Percentiles rank a stretch among this genome's conserved stretches.
Conservation (phyloP, 192 early-diverging fungal genomes). For the Thamnidium elegans region DNA sequence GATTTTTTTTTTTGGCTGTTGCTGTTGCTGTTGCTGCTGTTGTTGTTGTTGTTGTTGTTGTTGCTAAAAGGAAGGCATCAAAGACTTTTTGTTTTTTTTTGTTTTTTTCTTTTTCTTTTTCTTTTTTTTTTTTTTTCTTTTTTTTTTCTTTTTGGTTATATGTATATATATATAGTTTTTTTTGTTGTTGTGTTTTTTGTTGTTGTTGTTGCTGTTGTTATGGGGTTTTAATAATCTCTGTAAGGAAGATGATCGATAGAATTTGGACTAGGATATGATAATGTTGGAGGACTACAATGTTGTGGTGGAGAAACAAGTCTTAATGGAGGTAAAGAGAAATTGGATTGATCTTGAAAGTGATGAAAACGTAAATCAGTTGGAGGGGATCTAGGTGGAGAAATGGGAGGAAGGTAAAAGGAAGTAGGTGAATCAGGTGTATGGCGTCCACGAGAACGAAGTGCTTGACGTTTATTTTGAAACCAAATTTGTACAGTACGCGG, state of each 20-base stretch:
- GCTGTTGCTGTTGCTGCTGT: too few species aligned
- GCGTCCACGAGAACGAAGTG: conserved; percentile 24
- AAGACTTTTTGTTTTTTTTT: too few species aligned
- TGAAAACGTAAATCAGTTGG: conserved; percentile 2
- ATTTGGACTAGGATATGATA: conserved; percentile 21
- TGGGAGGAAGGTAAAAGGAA: conserved; percentile 4
- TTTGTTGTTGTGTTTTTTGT: too few species aligned
- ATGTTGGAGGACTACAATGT: conserved; percentile 11
- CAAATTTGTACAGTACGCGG: conserved; percentile 87
- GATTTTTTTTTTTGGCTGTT: too few species aligned
- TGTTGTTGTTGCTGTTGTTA: too few species aligned
- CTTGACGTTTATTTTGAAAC: conserved; percentile 91
- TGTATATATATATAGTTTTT: too few species aligned
- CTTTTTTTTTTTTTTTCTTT: too few species aligned
- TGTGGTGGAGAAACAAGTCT: conserved; percentile 6
- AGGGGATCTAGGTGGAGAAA: conserved; percentile 12
- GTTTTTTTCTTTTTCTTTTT: too few species aligned
- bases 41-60: too few species aligned
- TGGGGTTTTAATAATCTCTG: conserved; percentile 10
- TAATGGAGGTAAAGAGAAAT: conserved; percentile 16
- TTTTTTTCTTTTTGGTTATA: too few species aligned
- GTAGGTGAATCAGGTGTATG: conserved; percentile 4
- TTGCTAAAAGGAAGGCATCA: too few species aligned
- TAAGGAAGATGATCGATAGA: conserved; percentile 13
- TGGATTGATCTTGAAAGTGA: conserved; percentile 1